Evolutionary conservation across 345 rosid genomes (phyloP).

Genomic region (Euphorbia pulcherrima): DNA sequence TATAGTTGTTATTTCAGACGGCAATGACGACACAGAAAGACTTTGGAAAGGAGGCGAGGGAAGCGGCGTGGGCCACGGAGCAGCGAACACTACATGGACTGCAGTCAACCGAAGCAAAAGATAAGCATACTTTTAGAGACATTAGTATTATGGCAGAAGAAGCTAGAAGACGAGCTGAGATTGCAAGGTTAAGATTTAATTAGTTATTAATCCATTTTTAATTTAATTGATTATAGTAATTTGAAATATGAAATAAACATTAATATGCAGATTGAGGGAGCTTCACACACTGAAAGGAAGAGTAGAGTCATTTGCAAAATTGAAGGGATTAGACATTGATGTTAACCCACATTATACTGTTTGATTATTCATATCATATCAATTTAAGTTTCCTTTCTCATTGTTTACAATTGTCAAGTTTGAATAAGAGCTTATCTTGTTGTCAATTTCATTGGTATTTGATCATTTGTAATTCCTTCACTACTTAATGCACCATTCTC

Average conservation of each 20-base stretch:
- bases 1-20: conserved; percentile 31
- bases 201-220: not conserved
- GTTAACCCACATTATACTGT: conserved; percentile 58
- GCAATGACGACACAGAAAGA: conserved; percentile 53
- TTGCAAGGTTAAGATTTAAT: conserved; percentile 42
- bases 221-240: no score
- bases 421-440: no score
- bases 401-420: no score
- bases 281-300: conserved; percentile 60
- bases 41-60: conserved; percentile 54
- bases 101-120: conserved; percentile 33
- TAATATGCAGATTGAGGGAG: conserved; percentile 58
- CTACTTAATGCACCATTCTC: no score
- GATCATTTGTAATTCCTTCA: no score
- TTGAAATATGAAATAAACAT: no score
- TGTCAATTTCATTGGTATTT: no score
- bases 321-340: conserved; percentile 54
- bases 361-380: conserved; percentile 10
- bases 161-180: conserved; percentile 60
- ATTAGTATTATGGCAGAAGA: conserved; percentile 54
- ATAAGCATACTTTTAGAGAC: conserved; percentile 43
- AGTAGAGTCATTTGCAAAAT: conserved; percentile 56
- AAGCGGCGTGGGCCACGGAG: conserved; percentile 62
- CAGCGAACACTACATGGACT: conserved; percentile 57
- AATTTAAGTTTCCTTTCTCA: no score